phyloP scores from a whole-genome alignment of 139 green algal species.

The Micromonas commoda region DNA sequence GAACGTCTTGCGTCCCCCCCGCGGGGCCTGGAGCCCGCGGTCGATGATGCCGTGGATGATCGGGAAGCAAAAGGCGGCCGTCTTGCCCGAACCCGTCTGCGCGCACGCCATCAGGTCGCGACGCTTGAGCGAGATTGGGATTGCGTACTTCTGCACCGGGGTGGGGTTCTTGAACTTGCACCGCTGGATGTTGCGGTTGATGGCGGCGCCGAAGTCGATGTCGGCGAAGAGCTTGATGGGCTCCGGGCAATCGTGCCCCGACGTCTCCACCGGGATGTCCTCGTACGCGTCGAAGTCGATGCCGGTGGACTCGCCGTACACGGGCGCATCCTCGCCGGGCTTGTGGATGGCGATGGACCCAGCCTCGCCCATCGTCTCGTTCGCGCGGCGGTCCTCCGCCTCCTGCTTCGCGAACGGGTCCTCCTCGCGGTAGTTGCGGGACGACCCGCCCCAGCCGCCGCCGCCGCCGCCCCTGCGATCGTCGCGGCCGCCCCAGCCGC shows the following conservation, averaged over 20 bases:
- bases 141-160: conserved; percentile 92
- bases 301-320: conserved; percentile 77
- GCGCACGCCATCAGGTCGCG: conserved; percentile 86
- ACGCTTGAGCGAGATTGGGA: conserved; percentile 87
- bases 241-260: conserved; percentile 69
- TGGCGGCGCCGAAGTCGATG: conserved; percentile 58
- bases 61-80: conserved; percentile 96
- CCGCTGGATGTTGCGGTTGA: conserved; percentile 81
- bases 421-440: background rate
- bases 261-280: conserved; percentile 94
- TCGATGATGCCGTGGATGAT: conserved; percentile 88
- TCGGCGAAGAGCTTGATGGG: conserved; percentile 81
- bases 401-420: conserved; percentile 12
- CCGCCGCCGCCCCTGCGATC: background rate
- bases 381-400: background rate
- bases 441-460: background rate
- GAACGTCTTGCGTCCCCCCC: conserved; percentile 71
- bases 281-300: conserved; percentile 99
- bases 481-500: background rate
- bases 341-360: background rate
- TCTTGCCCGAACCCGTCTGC: conserved; percentile 93
- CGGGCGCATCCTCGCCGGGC: conserved; percentile 49
- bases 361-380: background rate
- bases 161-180: conserved; percentile 98
- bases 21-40: conserved; percentile 49